A percentile compares a stretch with the other conserved stretches of the same genome.
phyloP scores from a whole-genome alignment of 2,329 filamentous ascomycete species.

The Chalaropsis ovoidea region DNA sequence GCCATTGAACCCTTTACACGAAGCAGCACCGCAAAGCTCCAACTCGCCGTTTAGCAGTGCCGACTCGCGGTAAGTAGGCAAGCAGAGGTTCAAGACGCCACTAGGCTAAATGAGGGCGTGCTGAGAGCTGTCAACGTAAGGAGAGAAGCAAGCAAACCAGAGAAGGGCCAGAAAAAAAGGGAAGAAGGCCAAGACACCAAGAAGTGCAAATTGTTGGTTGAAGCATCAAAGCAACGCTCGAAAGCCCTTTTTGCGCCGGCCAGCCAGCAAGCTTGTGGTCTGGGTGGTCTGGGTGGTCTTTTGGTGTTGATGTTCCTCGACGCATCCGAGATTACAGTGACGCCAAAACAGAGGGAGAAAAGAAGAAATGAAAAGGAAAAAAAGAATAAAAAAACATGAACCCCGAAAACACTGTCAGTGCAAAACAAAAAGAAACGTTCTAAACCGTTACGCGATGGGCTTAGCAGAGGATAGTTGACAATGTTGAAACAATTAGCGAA shows the following conservation, averaged over 20 bases:
- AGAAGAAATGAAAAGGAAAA: no score
- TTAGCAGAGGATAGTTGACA: neutral
- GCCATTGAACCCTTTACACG: neutral
- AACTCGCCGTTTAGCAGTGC: neutral
- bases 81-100: neutral
- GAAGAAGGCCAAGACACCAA: no score
- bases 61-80: neutral
- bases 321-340: constrained; percentile 6
- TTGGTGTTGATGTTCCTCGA: neutral
- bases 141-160: neutral
- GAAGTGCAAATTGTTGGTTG: no score
- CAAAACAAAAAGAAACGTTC: neutral
- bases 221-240: neutral
- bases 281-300: neutral
- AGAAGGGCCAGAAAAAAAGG: no score
- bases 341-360: neutral
- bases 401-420: no score
- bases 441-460: neutral
- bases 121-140: neutral
- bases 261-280: no score
- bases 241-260: no score
- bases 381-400: no score
- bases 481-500: constrained; percentile 5
- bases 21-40: neutral
- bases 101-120: neutral